Percentiles rank a stretch among this genome's conserved stretches.
These are phyloP conservation scores for Salix koriyanagi DNA, from an alignment of 345 rosid genomes.

Conservation along the genomic window DNA sequence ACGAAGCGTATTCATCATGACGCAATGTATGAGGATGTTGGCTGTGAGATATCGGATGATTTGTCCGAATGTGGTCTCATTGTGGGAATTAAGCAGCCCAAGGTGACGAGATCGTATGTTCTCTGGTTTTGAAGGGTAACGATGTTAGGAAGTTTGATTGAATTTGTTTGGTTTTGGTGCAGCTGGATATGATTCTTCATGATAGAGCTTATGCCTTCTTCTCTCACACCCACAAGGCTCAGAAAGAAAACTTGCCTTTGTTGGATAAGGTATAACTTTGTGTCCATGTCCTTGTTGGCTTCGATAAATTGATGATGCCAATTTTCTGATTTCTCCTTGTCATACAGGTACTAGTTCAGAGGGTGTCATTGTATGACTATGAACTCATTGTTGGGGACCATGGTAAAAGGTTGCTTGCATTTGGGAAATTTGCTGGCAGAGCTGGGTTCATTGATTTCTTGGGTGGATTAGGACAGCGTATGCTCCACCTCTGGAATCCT, in stretches of 20 bases:
- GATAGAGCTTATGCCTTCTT: constrained; percentile 88
- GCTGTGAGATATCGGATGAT: constrained; percentile 80
- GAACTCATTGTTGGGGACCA: constrained; percentile 76
- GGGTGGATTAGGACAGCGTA: constrained; percentile 77
- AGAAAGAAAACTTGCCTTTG: constrained; percentile 80
- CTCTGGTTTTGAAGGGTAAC: background rate
- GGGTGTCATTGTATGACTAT: constrained; percentile 75
- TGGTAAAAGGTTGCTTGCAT: constrained; percentile 71
- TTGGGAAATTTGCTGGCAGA: constrained; percentile 91
- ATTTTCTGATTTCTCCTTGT: background rate
- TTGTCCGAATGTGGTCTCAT: constrained; percentile 84
- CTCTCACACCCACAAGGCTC: constrained; percentile 89
- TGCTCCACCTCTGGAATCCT: constrained; percentile 12
- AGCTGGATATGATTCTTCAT: constrained; percentile 73
- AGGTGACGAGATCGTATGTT: constrained; percentile 33
- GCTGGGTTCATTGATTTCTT: constrained; percentile 86
- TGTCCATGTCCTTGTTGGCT: background rate
- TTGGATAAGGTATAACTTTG: constrained; percentile 56
- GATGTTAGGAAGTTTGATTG: background rate
- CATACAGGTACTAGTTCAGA: constrained; percentile 59
- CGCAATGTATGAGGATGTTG: constrained; percentile 70
- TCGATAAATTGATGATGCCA: background rate
- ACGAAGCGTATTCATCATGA: constrained; percentile 87
- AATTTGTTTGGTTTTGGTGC: constrained; percentile 14
- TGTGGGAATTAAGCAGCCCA: constrained; percentile 77